phyloP scores from a whole-genome alignment of 106 monocot species.

The Phalaenopsis equestris region DNA sequence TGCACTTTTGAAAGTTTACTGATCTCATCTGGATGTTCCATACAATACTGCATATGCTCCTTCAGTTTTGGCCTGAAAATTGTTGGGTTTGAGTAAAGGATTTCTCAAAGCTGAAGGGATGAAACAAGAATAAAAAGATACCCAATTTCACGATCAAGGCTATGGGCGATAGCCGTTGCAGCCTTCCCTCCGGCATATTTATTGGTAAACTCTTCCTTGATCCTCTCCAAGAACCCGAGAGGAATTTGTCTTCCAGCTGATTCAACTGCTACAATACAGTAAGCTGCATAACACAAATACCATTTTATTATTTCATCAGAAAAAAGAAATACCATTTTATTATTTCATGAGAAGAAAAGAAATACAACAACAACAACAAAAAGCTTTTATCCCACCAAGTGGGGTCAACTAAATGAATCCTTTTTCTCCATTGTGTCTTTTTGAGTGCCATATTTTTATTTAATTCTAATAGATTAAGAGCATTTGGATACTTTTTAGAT shows the following conservation, averaged over 20 bases:
- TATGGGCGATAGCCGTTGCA: conserved; percentile 46
- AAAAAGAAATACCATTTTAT: neutral
- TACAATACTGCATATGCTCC: conserved; percentile 80
- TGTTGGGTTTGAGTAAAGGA: neutral
- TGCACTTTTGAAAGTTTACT: conserved; percentile 74
- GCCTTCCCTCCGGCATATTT: conserved; percentile 80
- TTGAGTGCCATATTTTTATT: too few relatives aligned
- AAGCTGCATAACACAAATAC: conserved; percentile 6
- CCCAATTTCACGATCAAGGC: conserved; percentile 73
- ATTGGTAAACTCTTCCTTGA: conserved; percentile 73
- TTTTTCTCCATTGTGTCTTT: too few relatives aligned
- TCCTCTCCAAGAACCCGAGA: conserved; percentile 68
- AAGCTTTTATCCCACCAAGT: too few relatives aligned
- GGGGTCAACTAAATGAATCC: too few relatives aligned
- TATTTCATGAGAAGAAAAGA: neutral
- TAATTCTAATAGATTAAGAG: too few relatives aligned
- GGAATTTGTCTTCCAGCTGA: conserved; percentile 65
- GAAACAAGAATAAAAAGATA: conserved; percentile 3
- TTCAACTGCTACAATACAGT: conserved; percentile 44
- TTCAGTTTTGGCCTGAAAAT: conserved; percentile 65
- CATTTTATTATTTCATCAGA: neutral
- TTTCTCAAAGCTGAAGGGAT: neutral
- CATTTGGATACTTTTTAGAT: too few relatives aligned
- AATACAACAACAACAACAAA: too few relatives aligned
- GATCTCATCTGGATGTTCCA: conserved; percentile 80